Conservation (phyloP, 805 yeast genomes). For the Saturnispora quitensis region DNA sequence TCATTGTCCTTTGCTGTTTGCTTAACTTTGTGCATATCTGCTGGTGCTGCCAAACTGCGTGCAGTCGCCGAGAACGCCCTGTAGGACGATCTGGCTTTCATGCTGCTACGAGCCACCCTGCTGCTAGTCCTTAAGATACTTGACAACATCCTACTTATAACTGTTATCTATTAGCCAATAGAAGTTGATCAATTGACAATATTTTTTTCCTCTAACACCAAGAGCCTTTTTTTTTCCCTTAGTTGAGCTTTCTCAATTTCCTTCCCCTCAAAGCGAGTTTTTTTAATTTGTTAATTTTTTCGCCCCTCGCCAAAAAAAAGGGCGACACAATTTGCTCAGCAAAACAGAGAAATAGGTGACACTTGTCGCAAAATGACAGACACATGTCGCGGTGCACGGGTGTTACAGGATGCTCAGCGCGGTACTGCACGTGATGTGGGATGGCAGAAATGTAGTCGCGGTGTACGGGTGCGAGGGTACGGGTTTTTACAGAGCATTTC, state of each 20-base stretch:
- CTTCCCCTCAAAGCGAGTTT: not conserved
- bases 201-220: not conserved
- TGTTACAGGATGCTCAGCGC: not conserved
- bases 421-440: not conserved
- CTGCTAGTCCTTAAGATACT: slow-evolving; percentile 9
- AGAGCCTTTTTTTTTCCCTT: not conserved
- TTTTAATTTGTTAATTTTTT: not conserved
- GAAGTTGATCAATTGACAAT: not conserved
- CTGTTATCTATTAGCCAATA: not conserved
- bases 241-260: not conserved
- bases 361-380: too few relatives aligned
- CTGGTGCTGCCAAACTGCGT: slow-evolving; percentile 8
- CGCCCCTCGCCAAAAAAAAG: not conserved
- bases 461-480: not conserved
- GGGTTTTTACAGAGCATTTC: not conserved
- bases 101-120: not conserved
- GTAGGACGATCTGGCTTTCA: not conserved
- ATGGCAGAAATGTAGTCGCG: not conserved
- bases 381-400: too few relatives aligned
- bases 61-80: slow-evolving; percentile 6
- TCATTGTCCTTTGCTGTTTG: slow-evolving; percentile 25
- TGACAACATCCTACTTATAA: slow-evolving; percentile 9
- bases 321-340: not conserved
- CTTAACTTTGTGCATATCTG: slow-evolving; percentile 15
- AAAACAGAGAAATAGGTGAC: too few relatives aligned